Evolutionary conservation across 164 flowering plant genomes (phyloP).

Genomic region (Euptelea pleiosperma): DNA sequence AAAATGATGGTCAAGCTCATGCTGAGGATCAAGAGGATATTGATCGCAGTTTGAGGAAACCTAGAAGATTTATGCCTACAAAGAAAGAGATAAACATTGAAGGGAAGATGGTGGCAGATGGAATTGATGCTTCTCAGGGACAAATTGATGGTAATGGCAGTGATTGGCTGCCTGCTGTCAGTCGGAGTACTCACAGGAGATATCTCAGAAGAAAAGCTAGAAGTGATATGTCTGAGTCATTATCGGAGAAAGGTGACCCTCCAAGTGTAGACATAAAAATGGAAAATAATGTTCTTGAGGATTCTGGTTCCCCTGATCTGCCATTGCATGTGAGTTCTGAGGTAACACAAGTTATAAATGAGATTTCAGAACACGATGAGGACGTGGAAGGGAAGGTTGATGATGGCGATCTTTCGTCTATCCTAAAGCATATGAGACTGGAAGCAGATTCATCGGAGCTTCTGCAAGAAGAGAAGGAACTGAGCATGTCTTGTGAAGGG

Average conservation of each 20-base stretch:
- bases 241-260: conserved; percentile 34
- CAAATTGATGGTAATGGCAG: conserved; percentile 50
- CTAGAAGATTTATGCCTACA: conserved; percentile 36
- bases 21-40: conserved; percentile 34
- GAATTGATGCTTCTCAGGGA: conserved; percentile 86
- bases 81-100: conserved; percentile 66
- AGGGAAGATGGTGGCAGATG: conserved; percentile 82
- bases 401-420: conserved; percentile 40
- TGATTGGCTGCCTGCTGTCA: conserved; percentile 87
- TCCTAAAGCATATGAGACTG: conserved; percentile 51
- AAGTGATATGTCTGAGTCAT: conserved; percentile 47
- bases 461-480: conserved; percentile 21
- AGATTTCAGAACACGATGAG: conserved; percentile 22
- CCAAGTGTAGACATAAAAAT: conserved; percentile 24
- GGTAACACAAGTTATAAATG: conserved; percentile 15
- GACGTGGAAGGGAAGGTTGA: conserved; percentile 15
- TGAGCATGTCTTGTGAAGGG: not conserved
- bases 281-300: conserved; percentile 24
- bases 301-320: conserved; percentile 15
- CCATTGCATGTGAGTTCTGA: conserved; percentile 19
- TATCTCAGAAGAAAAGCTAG: conserved; percentile 77
- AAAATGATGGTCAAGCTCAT: conserved; percentile 28
- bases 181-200: conserved; percentile 87
- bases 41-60: conserved; percentile 22
- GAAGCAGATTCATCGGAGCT: conserved; percentile 34